These are phyloP conservation scores for Ampelomyces quisqualis DNA, from an alignment of 2,329 filamentous ascomycete genomes.

Conservation along the genomic window DNA sequence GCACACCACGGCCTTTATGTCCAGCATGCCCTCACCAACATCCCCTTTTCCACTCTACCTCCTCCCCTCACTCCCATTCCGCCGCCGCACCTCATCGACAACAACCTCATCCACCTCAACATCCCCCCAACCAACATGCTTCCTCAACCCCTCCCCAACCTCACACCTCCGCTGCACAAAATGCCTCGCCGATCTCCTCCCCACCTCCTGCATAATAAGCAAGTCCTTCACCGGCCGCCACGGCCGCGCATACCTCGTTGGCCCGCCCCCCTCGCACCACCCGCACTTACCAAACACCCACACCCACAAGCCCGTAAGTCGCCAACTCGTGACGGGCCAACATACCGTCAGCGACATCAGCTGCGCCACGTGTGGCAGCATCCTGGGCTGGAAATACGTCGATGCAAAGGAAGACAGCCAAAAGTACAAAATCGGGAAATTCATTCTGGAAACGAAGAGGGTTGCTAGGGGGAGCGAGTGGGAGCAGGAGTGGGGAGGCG, in stretches of 20 bases:
- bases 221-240: slow-evolving; percentile 67
- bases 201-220: slow-evolving; percentile 61
- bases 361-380: slow-evolving; percentile 57
- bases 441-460: slow-evolving; percentile 62
- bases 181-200: slow-evolving; percentile 60
- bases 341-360: slow-evolving; percentile 63
- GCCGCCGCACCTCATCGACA: slow-evolving; percentile 42
- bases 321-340: slow-evolving; percentile 62
- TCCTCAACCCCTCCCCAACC: slow-evolving; percentile 40
- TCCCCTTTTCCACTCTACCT: slow-evolving; percentile 48
- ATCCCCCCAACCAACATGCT: slow-evolving; percentile 28
- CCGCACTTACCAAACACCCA: slow-evolving; percentile 58
- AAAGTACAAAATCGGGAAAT: slow-evolving; percentile 67
- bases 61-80: slow-evolving; percentile 40
- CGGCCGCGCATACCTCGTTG: slow-evolving; percentile 64
- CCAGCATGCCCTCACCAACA: slow-evolving; percentile 19
- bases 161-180: slow-evolving; percentile 61
- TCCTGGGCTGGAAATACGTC: slow-evolving; percentile 67
- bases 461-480: slow-evolving; percentile 54
- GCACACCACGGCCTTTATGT: not conserved
- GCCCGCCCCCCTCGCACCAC: slow-evolving; percentile 45
- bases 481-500: slow-evolving; percentile 49
- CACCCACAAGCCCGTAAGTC: slow-evolving; percentile 57
- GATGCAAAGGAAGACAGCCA: slow-evolving; percentile 62
- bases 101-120: slow-evolving; percentile 24